phyloP scores from a whole-genome alignment of 2,329 filamentous ascomycete species.

The Ceratocystis cubensis region DNA sequence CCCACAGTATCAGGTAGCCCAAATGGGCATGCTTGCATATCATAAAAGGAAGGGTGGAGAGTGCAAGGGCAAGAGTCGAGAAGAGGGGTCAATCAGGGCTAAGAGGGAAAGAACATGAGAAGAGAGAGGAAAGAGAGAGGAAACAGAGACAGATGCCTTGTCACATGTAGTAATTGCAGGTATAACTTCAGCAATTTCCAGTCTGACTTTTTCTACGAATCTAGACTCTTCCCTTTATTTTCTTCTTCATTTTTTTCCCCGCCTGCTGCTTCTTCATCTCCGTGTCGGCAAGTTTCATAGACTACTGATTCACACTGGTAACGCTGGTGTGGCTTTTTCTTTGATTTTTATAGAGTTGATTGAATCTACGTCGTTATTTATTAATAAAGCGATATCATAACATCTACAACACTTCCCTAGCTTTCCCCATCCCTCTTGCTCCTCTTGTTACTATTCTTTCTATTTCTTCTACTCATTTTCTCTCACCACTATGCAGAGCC shows the following conservation, averaged over 20 bases:
- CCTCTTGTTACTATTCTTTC: not conserved
- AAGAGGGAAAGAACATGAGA: not conserved
- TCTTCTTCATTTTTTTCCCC: not conserved
- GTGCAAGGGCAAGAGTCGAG: not conserved
- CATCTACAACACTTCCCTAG: not conserved
- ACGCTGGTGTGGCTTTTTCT: not conserved
- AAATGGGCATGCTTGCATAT: conserved; percentile 4
- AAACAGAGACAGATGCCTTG: not conserved
- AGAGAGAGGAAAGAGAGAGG: not conserved
- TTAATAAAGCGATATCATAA: too few species aligned
- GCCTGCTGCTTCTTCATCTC: not conserved
- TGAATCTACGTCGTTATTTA: not conserved
- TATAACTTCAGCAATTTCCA: conserved; percentile 2
- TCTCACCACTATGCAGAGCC: not conserved
- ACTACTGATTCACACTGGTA: not conserved
- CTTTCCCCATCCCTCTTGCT: not conserved
- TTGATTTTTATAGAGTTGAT: not conserved
- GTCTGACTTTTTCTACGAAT: not conserved
- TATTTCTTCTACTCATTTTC: not conserved
- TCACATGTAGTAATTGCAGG: not conserved
- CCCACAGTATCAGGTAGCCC: not conserved
- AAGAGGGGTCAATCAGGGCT: not conserved
- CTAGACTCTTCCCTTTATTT: not conserved
- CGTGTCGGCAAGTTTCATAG: not conserved
- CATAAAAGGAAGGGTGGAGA: not conserved